phyloP scores from a whole-genome alignment of 1,284 basidiomycete species.

The Neonothopanus nambi region DNA sequence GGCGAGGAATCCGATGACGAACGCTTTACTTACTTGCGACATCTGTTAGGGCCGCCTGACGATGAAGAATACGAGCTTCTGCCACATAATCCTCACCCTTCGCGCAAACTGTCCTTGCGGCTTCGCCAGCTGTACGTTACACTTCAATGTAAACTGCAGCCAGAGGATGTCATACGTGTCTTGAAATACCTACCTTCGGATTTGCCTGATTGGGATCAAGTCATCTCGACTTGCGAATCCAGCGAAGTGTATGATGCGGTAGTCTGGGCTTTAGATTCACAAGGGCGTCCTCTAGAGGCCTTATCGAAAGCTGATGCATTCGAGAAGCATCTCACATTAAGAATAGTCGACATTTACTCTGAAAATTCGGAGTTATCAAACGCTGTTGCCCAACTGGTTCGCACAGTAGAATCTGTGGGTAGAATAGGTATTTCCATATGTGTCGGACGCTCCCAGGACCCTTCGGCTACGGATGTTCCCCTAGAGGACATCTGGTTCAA shows the following conservation, averaged over 20 bases:
- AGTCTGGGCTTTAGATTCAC: constrained; percentile 79
- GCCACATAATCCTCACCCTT: constrained; percentile 29
- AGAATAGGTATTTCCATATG: constrained; percentile 68
- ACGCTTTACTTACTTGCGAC: constrained; percentile 79
- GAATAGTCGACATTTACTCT: constrained; percentile 48
- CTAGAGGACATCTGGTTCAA: constrained; percentile 92
- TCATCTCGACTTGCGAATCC: constrained; percentile 67
- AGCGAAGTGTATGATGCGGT: constrained; percentile 73
- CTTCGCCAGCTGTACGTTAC: constrained; percentile 69
- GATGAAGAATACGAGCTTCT: constrained; percentile 40
- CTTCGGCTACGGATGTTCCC: constrained; percentile 44
- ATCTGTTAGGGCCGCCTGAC: constrained; percentile 67
- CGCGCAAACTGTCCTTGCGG: constrained; percentile 44
- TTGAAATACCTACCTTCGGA: constrained; percentile 60
- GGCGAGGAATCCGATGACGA: constrained; percentile 47
- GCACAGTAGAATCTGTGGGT: constrained; percentile 55
- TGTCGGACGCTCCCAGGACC: constrained; percentile 56
- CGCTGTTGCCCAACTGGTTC: constrained; percentile 34
- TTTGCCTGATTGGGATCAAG: constrained; percentile 60
- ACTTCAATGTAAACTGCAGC: constrained; percentile 74
- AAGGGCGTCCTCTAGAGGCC: constrained; percentile 64
- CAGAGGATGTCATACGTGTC: constrained; percentile 64
- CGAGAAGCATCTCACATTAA: constrained; percentile 54
- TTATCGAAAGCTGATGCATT: constrained; percentile 67
- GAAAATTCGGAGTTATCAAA: constrained; percentile 19